phyloP scores from a whole-genome alignment of 2,329 filamentous ascomycete genomes.

The Sporothrix schenckii region DNA sequence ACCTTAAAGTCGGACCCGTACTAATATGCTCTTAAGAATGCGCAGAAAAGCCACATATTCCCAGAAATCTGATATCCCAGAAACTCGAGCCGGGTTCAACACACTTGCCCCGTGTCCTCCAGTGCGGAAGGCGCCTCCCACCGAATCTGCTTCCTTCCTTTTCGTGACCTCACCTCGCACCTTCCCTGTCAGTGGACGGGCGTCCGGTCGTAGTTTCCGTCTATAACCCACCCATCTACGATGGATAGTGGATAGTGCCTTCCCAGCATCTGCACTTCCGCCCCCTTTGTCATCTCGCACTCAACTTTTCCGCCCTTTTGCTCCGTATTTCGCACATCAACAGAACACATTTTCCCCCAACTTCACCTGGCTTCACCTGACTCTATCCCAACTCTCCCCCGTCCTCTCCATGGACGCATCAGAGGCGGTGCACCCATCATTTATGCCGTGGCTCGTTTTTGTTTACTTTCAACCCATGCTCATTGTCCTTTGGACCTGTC shows the following conservation, averaged over 20 bases:
- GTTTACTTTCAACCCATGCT: not conserved
- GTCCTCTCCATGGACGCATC: conserved; percentile 12
- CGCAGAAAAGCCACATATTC: not conserved
- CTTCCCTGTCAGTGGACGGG: conserved; percentile 1
- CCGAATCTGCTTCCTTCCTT: not conserved
- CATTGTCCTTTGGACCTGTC: not conserved
- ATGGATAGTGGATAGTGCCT: not conserved
- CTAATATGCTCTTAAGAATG: not conserved
- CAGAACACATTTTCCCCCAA: no score
- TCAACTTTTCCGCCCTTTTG: not conserved
- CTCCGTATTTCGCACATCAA: not conserved
- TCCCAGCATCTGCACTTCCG: not conserved
- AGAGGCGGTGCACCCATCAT: conserved; percentile 15
- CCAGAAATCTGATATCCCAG: conserved; percentile 8
- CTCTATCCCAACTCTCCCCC: not conserved
- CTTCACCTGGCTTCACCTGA: no score
- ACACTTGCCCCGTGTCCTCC: not conserved
- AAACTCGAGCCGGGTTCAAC: conserved; percentile 13
- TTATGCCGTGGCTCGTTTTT: not conserved
- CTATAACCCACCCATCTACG: not conserved
- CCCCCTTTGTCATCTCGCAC: conserved; percentile 17
- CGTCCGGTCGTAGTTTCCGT: conserved; percentile 17
- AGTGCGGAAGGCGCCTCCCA: not conserved
- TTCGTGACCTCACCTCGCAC: not conserved
- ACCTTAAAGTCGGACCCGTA: not conserved